phyloP scores from a whole-genome alignment of 1,284 basidiomycete genomes.

The Chalciporus sp. region DNA sequence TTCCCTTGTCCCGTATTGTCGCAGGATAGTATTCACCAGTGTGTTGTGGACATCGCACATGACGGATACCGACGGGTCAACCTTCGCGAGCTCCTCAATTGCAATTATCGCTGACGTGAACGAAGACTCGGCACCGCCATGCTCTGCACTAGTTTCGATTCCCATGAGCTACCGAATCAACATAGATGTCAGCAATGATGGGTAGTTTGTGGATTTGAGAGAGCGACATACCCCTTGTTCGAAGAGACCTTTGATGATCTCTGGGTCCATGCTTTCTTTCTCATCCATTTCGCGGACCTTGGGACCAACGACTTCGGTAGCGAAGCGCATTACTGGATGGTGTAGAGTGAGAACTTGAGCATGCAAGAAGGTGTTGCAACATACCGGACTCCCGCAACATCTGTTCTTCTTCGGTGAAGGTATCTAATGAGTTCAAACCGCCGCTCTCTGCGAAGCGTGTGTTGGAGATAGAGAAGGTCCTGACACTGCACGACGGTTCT shows the following conservation, averaged over 20 bases:
- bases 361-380: constrained; percentile 17
- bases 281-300: constrained; percentile 98
- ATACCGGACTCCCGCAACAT: constrained; percentile 88
- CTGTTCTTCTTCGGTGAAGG: constrained; percentile 89
- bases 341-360: not conserved
- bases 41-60: constrained; percentile 99
- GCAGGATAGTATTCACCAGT: constrained; percentile 93
- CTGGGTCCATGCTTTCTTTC: constrained; percentile 92
- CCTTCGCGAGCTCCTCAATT: constrained; percentile 95
- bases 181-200: not conserved
- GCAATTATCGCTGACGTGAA: constrained; percentile 97
- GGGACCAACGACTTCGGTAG: constrained; percentile 86
- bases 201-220: not conserved
- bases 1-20: constrained; percentile 83
- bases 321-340: constrained; percentile 78
- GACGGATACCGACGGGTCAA: constrained; percentile 96
- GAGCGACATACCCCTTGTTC: constrained; percentile 83
- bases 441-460: constrained; percentile 15
- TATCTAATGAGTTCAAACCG: constrained; percentile 66
- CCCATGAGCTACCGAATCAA: constrained; percentile 80
- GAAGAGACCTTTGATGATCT: constrained; percentile 87
- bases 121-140: constrained; percentile 87
- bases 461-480: constrained; percentile 24
- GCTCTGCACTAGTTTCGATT: constrained; percentile 87
- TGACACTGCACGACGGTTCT: constrained; percentile 8